Percentiles rank a stretch among this genome's conserved stretches.
phyloP scores from a whole-genome alignment of 495 filamentous ascomycete species.

The Talaromyces wortmannii region DNA sequence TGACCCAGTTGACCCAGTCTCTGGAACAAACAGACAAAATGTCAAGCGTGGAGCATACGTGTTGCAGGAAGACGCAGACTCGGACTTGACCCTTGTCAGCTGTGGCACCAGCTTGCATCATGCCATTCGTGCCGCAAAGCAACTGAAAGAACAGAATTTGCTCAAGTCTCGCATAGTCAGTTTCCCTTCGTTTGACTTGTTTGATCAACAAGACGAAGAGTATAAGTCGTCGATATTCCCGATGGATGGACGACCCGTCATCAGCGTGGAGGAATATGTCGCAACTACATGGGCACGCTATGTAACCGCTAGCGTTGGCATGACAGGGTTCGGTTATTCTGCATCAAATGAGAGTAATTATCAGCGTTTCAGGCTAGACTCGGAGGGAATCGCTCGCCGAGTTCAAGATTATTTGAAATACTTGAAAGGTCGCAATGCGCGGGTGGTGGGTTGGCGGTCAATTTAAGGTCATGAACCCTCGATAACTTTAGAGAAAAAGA shows the following conservation, averaged over 20 bases:
- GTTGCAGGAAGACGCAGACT: too few species aligned
- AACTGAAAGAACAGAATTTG: too few species aligned
- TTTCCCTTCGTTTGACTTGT: too few species aligned
- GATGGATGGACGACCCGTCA: slow-evolving; percentile 9
- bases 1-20: slow-evolving; percentile 14
- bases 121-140: too few species aligned
- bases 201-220: too few species aligned
- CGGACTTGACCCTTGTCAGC: too few species aligned
- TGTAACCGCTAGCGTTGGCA: slow-evolving; percentile 10
- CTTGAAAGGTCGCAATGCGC: slow-evolving; percentile 19
- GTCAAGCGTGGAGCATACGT: too few species aligned
- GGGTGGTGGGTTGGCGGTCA: slow-evolving; percentile 2
- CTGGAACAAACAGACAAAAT: slow-evolving; percentile 7
- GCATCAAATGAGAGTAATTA: slow-evolving; percentile 16
- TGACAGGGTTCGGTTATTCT: slow-evolving; percentile 13
- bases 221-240: too few species aligned
- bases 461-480: too few species aligned
- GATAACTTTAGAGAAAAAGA: background rate
- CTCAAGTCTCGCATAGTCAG: too few species aligned
- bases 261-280: slow-evolving; percentile 17
- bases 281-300: slow-evolving; percentile 16
- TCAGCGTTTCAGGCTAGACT: slow-evolving; percentile 15
- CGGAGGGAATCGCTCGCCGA: slow-evolving; percentile 23
- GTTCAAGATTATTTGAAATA: slow-evolving; percentile 21
- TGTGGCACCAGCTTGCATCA: too few species aligned